Percentiles rank a stretch among this genome's conserved stretches.
These are phyloP conservation scores for Metschnikowia peoriensis DNA, from an alignment of 805 yeast genomes.

Conservation along the genomic window DNA sequence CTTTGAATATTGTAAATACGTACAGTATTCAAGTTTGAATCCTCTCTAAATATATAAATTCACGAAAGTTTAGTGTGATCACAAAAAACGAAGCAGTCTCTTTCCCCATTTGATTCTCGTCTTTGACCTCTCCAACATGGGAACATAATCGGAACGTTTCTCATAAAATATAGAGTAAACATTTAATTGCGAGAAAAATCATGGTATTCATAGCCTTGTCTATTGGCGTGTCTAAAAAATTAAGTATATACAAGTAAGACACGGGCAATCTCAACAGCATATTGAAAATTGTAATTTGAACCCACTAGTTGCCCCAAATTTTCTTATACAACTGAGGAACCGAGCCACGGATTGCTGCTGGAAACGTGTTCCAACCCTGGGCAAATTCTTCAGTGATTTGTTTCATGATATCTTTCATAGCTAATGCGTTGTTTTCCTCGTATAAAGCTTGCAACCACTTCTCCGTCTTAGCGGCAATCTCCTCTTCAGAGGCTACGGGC, in stretches of 20 bases:
- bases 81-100: too few species aligned
- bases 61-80: too few species aligned
- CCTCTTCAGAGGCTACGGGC: slow-evolving; percentile 49
- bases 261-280: too few species aligned
- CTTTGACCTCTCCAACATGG: too few species aligned
- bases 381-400: slow-evolving; percentile 19
- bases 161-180: too few species aligned
- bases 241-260: neutral
- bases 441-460: slow-evolving; percentile 20
- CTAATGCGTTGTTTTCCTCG: slow-evolving; percentile 3
- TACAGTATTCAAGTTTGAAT: too few species aligned
- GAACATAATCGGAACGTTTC: too few species aligned
- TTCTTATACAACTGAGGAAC: slow-evolving; percentile 20
- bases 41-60: too few species aligned
- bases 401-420: slow-evolving; percentile 12
- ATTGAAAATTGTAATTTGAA: too few species aligned
- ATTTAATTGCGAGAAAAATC: neutral
- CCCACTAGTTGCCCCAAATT: slow-evolving; percentile 10
- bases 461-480: slow-evolving; percentile 28
- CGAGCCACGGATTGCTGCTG: slow-evolving; percentile 19
- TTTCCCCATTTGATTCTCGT: too few species aligned
- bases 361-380: slow-evolving; percentile 20
- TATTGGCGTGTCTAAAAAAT: neutral
- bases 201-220: neutral
- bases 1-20: too few species aligned